phyloP scores from a whole-genome alignment of 2,329 filamentous ascomycete genomes.

The Pseudohalonectria lignicola region DNA sequence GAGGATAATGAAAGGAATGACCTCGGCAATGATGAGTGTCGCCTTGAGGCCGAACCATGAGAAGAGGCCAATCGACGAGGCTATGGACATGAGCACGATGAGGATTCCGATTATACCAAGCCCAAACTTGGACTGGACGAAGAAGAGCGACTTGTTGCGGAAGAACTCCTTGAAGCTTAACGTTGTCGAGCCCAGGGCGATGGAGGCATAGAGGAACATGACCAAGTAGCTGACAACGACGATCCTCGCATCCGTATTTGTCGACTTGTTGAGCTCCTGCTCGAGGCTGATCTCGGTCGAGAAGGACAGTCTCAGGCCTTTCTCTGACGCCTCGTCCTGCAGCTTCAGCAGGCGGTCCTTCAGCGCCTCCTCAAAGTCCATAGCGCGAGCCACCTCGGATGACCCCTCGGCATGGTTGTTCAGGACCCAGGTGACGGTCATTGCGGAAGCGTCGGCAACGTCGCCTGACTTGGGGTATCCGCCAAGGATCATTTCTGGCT shows the following conservation, averaged over 20 bases:
- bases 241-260: conserved; percentile 96
- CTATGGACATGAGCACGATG: conserved; percentile 96
- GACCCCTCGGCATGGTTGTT: conserved; percentile 73
- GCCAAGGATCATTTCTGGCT: conserved; percentile 76
- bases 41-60: conserved; percentile 87
- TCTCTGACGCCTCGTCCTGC: conserved; percentile 65
- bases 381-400: conserved; percentile 57
- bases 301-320: conserved; percentile 82
- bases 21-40: conserved; percentile 94
- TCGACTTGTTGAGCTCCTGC: conserved; percentile 93
- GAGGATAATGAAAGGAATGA: conserved; percentile 93
- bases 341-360: conserved; percentile 64
- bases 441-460: conserved; percentile 62
- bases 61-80: conserved; percentile 88
- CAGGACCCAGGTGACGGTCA: conserved; percentile 91
- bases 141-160: conserved; percentile 67
- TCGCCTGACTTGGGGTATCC: conserved; percentile 58
- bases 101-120: conserved; percentile 89
- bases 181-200: conserved; percentile 83
- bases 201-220: conserved; percentile 96
- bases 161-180: conserved; percentile 67
- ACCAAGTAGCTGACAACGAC: conserved; percentile 93
- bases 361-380: conserved; percentile 81
- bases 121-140: conserved; percentile 95
- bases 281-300: conserved; percentile 92